Evolutionary conservation across 2,329 filamentous ascomycete species (phyloP), one percentile per base, ranked within the genome.

Genomic region (Colletotrichum gigasporum): DNA sequence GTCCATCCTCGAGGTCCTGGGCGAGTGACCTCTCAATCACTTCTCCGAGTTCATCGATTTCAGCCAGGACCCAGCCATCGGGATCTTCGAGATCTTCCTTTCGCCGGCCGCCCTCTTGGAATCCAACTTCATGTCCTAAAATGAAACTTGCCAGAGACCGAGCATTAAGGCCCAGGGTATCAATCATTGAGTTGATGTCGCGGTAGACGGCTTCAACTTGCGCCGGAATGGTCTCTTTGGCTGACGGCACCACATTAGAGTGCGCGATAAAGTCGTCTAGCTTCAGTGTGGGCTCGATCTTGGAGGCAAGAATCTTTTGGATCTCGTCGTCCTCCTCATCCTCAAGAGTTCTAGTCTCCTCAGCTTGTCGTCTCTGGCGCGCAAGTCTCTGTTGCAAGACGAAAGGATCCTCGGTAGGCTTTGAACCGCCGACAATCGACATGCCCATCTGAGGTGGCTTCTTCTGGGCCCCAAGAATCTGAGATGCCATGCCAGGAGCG

Each of bases 181-280:
- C 93, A 42, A 99, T 90, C 96, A 98, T 99, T 11, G 92, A 92
- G 75, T 96, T 95, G 74, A 95, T 92, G 71, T 95, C 92, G 44
- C 91, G 86, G 74, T 92, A 96, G 1, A 91, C 81, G 16, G 87
- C 85, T 71, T 91, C 88, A 20, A 89, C 87, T 69, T 90, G 88
- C 8, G 85, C 82, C 4, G 87, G 85, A 30, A 90, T 81, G 45
- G 83, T 88, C 57, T 89, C 85, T 54, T 82, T 80, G 12, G 83
- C 83, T 12, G 83, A 80, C 4, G 83, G 79, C 5, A 80, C 80
- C 39, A 85, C 81, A 64, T 87, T 85, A 3, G 84, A 79, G 69
- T 88, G 86, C 2, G 85, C 89, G 53, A 92, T 84, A 70, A 94
- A 94, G 51, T 90, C 86, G 63, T 91, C 86, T 34, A 94, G 75